Percentiles rank a stretch among this genome's conserved stretches.
Evolutionary conservation across 2,329 filamentous ascomycete genomes (phyloP).

Genomic region (Acephala macrosclerotiorum): DNA sequence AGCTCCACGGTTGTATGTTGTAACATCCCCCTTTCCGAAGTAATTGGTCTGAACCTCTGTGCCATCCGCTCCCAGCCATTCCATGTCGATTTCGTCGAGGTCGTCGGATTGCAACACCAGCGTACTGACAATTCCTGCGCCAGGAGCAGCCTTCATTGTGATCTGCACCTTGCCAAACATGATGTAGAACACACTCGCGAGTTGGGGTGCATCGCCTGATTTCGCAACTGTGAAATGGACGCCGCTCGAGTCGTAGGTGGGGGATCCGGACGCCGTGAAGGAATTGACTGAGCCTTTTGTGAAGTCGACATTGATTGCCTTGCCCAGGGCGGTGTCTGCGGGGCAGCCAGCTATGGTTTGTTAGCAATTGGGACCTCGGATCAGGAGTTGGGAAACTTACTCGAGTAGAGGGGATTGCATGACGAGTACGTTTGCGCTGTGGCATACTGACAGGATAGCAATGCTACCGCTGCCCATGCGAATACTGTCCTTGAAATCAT

Average conservation of each 20-base stretch:
- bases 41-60: constrained; percentile 94
- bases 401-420: constrained; percentile 59
- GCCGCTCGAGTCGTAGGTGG: constrained; percentile 79
- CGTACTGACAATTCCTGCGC: constrained; percentile 91
- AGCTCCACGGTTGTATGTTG: constrained; percentile 85
- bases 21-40: constrained; percentile 91
- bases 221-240: constrained; percentile 81
- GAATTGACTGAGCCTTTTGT: constrained; percentile 78
- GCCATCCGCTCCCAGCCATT: constrained; percentile 85
- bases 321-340: constrained; percentile 80
- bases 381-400: constrained; percentile 39
- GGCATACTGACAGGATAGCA: constrained; percentile 30
- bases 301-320: constrained; percentile 86
- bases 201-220: constrained; percentile 83
- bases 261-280: constrained; percentile 74
- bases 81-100: constrained; percentile 96
- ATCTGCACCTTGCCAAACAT: constrained; percentile 97
- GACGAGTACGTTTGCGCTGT: constrained; percentile 60
- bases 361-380: constrained; percentile 25
- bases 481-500: constrained; percentile 40
- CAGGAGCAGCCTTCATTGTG: constrained; percentile 84
- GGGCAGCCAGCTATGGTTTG: constrained; percentile 65
- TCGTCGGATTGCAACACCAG: constrained; percentile 90
- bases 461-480: constrained; percentile 29
- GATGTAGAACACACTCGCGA: constrained; percentile 94